Evolutionary conservation across 1,139 yeast genomes (phyloP).

Genomic region (Geotrichum macrosporum): DNA sequence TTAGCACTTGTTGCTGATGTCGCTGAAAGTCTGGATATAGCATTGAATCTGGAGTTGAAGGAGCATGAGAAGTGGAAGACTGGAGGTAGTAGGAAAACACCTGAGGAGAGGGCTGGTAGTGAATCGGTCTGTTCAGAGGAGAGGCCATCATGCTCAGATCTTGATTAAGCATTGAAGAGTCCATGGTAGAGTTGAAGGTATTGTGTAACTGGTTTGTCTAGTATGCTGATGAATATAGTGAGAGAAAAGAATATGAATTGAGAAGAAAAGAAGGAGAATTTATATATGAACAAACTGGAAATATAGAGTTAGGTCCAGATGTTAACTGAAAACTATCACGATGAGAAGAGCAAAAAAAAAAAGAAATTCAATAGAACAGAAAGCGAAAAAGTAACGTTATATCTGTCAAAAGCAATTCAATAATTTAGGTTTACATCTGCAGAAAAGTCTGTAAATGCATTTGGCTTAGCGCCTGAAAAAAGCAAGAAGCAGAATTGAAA

Average conservation of each 20-base stretch:
- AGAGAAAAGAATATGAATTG: neutral
- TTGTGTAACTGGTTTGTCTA: neutral
- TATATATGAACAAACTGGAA: too few species aligned
- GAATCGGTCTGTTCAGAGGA: constrained; percentile 1
- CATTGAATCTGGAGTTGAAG: neutral
- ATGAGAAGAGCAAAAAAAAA: too few species aligned
- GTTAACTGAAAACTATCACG: too few species aligned
- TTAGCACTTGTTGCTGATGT: neutral
- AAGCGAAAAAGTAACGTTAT: too few species aligned
- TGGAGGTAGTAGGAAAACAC: neutral
- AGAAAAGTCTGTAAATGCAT: too few species aligned
- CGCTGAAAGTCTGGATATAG: neutral
- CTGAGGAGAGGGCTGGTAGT: neutral
- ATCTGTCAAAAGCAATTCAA: too few species aligned
- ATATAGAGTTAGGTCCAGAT: too few species aligned
- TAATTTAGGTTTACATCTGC: too few species aligned
- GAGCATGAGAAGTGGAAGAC: neutral
- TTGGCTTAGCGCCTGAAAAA: too few species aligned
- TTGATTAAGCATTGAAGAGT: neutral
- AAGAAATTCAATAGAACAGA: too few species aligned
- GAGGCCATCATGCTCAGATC: constrained; percentile 1
- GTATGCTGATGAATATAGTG: neutral
- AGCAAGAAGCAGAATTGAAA: too few species aligned
- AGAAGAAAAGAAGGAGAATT: neutral
- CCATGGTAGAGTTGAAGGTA: neutral